Conservation (phyloP, 352 stramenopile species). For the Pythium sp. region DNA sequence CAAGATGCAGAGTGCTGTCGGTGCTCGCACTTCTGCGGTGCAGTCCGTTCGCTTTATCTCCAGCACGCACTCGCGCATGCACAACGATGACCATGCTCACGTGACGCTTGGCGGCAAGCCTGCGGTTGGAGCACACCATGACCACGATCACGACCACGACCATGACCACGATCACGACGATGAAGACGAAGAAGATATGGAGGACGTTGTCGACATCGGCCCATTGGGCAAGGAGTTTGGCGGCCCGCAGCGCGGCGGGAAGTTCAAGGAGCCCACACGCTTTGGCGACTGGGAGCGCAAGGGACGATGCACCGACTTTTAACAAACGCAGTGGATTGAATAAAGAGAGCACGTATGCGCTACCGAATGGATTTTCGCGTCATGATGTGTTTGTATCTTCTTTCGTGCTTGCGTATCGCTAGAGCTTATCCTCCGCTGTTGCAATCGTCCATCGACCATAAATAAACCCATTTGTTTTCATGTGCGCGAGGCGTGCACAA, state of each 20-base stretch:
- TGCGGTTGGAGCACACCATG: slow-evolving; percentile 23
- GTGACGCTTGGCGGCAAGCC: slow-evolving; percentile 38
- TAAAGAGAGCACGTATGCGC: background rate
- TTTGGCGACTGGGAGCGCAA: slow-evolving; percentile 99
- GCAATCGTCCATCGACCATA: background rate
- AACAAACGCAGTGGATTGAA: background rate
- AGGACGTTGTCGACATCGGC: slow-evolving; percentile 93
- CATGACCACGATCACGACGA: slow-evolving; percentile 38
- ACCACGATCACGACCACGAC: slow-evolving; percentile 24
- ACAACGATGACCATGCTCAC: slow-evolving; percentile 27
- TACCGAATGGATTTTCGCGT: background rate
- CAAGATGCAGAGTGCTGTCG: background rate
- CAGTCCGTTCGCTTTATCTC: slow-evolving; percentile 28
- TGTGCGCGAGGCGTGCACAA: background rate
- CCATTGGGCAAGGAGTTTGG: slow-evolving; percentile 91
- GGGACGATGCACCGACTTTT: slow-evolving; percentile 96
- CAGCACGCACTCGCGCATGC: slow-evolving; percentile 20
- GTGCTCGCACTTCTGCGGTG: background rate
- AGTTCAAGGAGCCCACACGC: slow-evolving; percentile 93
- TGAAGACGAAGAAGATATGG: slow-evolving; percentile 87
- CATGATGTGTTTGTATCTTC: background rate
- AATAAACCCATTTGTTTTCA: background rate
- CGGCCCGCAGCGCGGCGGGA: slow-evolving; percentile 90
- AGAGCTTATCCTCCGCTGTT: background rate
- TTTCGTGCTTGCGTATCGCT: background rate